These are phyloP conservation scores for Oenanthe sinensis DNA, from an alignment of 129 eudicot species.

Conservation along the genomic window DNA sequence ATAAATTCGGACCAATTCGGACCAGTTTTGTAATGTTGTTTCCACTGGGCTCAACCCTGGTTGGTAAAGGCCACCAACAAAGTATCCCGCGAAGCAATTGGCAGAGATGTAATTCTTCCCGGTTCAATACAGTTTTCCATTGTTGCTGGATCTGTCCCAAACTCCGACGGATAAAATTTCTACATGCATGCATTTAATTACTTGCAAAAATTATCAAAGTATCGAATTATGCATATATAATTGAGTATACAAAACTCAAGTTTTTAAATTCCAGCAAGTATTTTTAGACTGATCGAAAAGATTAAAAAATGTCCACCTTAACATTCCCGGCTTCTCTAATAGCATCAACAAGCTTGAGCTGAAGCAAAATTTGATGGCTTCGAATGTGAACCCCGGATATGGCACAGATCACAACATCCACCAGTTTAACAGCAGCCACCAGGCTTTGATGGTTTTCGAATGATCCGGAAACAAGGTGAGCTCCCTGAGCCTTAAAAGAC, in stretches of 20 bases:
- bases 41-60: too few species aligned
- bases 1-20: too few species aligned
- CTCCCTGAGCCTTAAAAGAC: slow-evolving; percentile 64
- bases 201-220: not conserved
- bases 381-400: slow-evolving; percentile 78
- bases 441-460: slow-evolving; percentile 58
- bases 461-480: slow-evolving; percentile 47
- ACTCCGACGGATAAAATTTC: slow-evolving; percentile 35
- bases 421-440: slow-evolving; percentile 64
- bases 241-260: too few species aligned
- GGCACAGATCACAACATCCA: slow-evolving; percentile 68
- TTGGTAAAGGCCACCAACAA: slow-evolving; percentile 49
- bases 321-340: slow-evolving; percentile 78
- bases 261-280: too few species aligned
- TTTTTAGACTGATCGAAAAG: too few species aligned
- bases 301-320: slow-evolving; percentile 34
- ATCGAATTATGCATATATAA: too few species aligned
- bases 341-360: slow-evolving; percentile 84
- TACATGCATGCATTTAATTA: not conserved
- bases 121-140: slow-evolving; percentile 30
- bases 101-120: slow-evolving; percentile 23
- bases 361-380: slow-evolving; percentile 57
- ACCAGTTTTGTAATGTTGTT: too few species aligned
- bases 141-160: slow-evolving; percentile 32
- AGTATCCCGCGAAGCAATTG: slow-evolving; percentile 38